Evolutionary conservation across 495 filamentous ascomycete genomes (phyloP), one percentile per base, ranked within the genome.

Genomic region (Neurospora hispaniola): DNA sequence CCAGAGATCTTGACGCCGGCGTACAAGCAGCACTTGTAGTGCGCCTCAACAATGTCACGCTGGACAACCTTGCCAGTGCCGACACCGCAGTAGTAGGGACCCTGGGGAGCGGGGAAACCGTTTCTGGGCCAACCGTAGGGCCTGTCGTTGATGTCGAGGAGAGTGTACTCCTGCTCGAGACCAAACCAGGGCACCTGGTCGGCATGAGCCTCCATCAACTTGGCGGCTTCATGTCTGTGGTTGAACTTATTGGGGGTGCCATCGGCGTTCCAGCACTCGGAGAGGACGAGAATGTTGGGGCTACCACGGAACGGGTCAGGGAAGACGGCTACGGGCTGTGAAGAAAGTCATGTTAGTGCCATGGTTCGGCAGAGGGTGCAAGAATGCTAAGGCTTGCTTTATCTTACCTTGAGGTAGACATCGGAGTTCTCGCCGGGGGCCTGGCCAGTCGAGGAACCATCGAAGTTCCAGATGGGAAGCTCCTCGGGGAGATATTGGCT

Each of bases 211-310:
- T 93, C 89, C 94, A 98, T 97, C 78, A 97, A 84, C 79, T 93
- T 91, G 69, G 80, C 78, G 72, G 71, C 74, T 75, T 81, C 80
- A 69, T 81, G 93, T 74, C 96, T 93, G 92, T 92, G 90, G 89
- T 98, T 99, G 92, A 89, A 98, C 84, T 96, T 95, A 90, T 99
- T 99, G 82, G 96, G 96, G 77, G 90, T 93, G 81, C 96, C 96
- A 86, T 98, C 95, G 78, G 91, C 84, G 80, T 97, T 94, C 94
- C 94, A 98, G 87, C 92, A 96, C 86, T 99, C 96, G 80, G 89
- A 88, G 79, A 99, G 91, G 73, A 99, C 96, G 94, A 99, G 89
- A 82, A 98, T 91, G 88, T 98, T 98, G 85, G 86, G 85, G 38
- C 82, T 82, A 75, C 85, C 85, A 75, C 96, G 92, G 93, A 98